Percentiles rank a stretch among this genome's conserved stretches.
Evolutionary conservation across 23 red algal genomes (phyloP).

Genomic region (Gracilaria caudata): DNA sequence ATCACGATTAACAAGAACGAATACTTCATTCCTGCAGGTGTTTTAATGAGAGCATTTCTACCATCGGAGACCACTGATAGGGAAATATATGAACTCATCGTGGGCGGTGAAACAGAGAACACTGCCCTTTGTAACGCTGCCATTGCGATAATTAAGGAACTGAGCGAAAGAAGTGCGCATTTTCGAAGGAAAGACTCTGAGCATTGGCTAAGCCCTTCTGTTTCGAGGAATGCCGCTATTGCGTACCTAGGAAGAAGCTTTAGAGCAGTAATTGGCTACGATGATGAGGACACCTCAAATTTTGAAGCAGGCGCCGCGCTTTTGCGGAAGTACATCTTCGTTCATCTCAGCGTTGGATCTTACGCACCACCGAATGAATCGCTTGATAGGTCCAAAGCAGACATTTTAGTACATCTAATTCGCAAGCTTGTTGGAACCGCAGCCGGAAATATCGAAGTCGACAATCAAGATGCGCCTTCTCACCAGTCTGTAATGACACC

Average conservation of each 20-base stretch:
- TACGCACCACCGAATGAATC: conserved; percentile 43
- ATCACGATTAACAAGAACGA: conserved; percentile 73
- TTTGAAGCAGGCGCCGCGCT: conserved; percentile 72
- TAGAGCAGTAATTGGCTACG: conserved; percentile 48
- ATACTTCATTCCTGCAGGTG: conserved; percentile 88
- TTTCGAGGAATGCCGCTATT: conserved; percentile 47
- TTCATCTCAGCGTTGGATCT: conserved; percentile 80
- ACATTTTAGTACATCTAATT: conserved; percentile 73
- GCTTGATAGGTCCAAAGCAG: conserved; percentile 70
- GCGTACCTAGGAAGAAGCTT: conserved; percentile 77
- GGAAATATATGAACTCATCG: conserved; percentile 77
- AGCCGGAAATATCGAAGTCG: conserved; percentile 56
- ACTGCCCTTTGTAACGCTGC: conserved; percentile 58
- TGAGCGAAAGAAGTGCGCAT: conserved; percentile 47
- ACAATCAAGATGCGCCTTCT: conserved; percentile 83
- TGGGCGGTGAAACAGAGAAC: conserved; percentile 50
- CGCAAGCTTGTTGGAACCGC: conserved; percentile 77
- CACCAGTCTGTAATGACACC: conserved; percentile 93
- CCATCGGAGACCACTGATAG: conserved; percentile 73
- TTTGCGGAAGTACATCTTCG: conserved; percentile 80
- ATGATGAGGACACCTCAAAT: conserved; percentile 56
- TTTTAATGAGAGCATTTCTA: conserved; percentile 75
- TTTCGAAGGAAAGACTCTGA: conserved; percentile 64
- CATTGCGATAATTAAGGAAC: conserved; percentile 77
- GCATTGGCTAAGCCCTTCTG: conserved; percentile 29